Percentiles rank a stretch among this genome's conserved stretches.
phyloP scores from a whole-genome alignment of 805 yeast genomes.

The Dipodascus albidus region DNA sequence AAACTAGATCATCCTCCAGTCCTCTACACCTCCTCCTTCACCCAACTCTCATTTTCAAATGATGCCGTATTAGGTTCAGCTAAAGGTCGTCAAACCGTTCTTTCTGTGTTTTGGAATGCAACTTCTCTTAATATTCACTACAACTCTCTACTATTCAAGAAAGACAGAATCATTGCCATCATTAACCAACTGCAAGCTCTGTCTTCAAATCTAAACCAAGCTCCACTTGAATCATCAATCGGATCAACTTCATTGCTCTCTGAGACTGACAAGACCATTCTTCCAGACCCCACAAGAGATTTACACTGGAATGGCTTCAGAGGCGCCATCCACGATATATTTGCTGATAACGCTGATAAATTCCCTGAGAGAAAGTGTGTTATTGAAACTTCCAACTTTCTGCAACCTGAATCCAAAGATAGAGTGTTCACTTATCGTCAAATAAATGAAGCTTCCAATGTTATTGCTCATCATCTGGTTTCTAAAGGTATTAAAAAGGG shows the following conservation, averaged over 20 bases:
- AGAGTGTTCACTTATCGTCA: slow-evolving; percentile 76
- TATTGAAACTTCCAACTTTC: slow-evolving; percentile 72
- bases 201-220: slow-evolving; percentile 15
- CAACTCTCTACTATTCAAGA: slow-evolving; percentile 64
- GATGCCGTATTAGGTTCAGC: slow-evolving; percentile 8
- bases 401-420: slow-evolving; percentile 32
- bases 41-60: slow-evolving; percentile 4
- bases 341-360: slow-evolving; percentile 71
- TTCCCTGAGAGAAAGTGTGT: slow-evolving; percentile 87
- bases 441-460: slow-evolving; percentile 85
- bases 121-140: slow-evolving; percentile 39
- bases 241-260: slow-evolving; percentile 63
- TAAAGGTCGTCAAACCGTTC: slow-evolving; percentile 34
- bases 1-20: slow-evolving; percentile 49
- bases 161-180: slow-evolving; percentile 55
- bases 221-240: slow-evolving; percentile 7
- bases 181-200: slow-evolving; percentile 25
- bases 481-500: slow-evolving; percentile 76
- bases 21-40: slow-evolving; percentile 35
- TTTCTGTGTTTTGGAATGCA: slow-evolving; percentile 38
- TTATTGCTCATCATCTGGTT: slow-evolving; percentile 82
- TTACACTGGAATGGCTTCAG: slow-evolving; percentile 85
- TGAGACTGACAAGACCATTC: slow-evolving; percentile 38
- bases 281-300: slow-evolving; percentile 83
- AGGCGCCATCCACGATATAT: slow-evolving; percentile 96